Evolutionary conservation across 805 yeast species (phyloP).

Genomic region (Wilhelminamyces savonicus): DNA sequence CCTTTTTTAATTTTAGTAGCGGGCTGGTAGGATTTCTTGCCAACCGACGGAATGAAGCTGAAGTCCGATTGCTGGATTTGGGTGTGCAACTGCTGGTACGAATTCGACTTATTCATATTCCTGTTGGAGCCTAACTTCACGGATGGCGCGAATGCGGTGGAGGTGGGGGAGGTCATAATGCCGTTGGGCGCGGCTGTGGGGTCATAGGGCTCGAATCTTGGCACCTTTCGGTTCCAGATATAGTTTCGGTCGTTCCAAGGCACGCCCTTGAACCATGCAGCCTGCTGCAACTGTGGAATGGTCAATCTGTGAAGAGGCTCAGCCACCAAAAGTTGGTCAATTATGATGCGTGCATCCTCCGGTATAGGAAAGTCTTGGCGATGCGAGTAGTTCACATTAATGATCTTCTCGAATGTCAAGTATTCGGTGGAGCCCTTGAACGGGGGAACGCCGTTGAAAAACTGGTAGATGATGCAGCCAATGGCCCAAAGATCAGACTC

Average conservation of each 20-base stretch:
- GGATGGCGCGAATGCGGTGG: constrained; percentile 10
- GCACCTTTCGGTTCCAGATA: constrained; percentile 29
- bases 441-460: constrained; percentile 81
- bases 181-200: too few relatives aligned
- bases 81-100: constrained; percentile 33
- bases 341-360: constrained; percentile 18
- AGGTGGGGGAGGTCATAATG: background rate
- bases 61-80: constrained; percentile 31
- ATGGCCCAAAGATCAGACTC: constrained; percentile 91
- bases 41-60: constrained; percentile 25
- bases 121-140: constrained; percentile 31
- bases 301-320: constrained; percentile 28
- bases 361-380: constrained; percentile 21
- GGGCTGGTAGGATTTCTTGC: constrained; percentile 26
- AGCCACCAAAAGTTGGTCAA: constrained; percentile 25
- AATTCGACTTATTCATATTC: constrained; percentile 28
- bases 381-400: constrained; percentile 62
- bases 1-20: constrained; percentile 28
- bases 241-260: constrained; percentile 35
- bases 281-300: constrained; percentile 25
- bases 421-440: constrained; percentile 84
- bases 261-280: constrained; percentile 32
- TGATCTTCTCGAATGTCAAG: constrained; percentile 83
- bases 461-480: constrained; percentile 82
- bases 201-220: constrained; percentile 19